Evolutionary conservation across 805 yeast genomes (phyloP), one percentile per base, ranked within the genome.

Genomic region (Danielia reshetovae): DNA sequence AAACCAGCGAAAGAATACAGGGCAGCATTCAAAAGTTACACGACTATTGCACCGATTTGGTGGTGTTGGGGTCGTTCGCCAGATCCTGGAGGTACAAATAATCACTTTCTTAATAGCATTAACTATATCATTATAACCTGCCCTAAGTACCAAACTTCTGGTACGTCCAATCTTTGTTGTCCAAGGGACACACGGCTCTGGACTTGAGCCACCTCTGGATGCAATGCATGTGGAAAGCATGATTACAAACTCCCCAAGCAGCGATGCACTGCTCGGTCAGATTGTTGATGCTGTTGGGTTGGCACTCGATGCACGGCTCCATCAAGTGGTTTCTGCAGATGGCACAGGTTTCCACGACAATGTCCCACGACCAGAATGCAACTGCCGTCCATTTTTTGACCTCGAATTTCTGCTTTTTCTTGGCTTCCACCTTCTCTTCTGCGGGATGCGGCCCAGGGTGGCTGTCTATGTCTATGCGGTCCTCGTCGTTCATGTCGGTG

Each of bases 311-410:
- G 59, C 98, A 93, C 12, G 93, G 93, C 54, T 93, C 99, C 99
- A 93, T 93, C 48, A 93, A 74, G 62, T 90, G 97, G 61, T 90
- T 93, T 57, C 97, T 76, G 72, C 99, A 93, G 57, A 93, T 93
- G 25, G 99, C 97, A 70, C 99, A 93, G 36, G 86, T 87, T 46
- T 94, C 98, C 36, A 87, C 90, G 23, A 80, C 90, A 41, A 87
- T 84, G 62, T 87, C 76, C 98, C 98, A 93, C 0, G 97, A 87
- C 99, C 99, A 93, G 57, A 93, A 87, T n/a, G 97, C 97, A 31
- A 93, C 98, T 0, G 97, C 97, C 10, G 96, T 88, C 97, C 98
- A 90, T 68, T 89, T 93, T 57, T 87, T 85, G 26, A 93, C 89
- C 57, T 90, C 97, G 51, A 93, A 89, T 50, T 85, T 74, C 58